Evolutionary conservation across 805 yeast species (phyloP), one percentile per base, ranked within the genome.

Genomic region (Ogataea saltuana): DNA sequence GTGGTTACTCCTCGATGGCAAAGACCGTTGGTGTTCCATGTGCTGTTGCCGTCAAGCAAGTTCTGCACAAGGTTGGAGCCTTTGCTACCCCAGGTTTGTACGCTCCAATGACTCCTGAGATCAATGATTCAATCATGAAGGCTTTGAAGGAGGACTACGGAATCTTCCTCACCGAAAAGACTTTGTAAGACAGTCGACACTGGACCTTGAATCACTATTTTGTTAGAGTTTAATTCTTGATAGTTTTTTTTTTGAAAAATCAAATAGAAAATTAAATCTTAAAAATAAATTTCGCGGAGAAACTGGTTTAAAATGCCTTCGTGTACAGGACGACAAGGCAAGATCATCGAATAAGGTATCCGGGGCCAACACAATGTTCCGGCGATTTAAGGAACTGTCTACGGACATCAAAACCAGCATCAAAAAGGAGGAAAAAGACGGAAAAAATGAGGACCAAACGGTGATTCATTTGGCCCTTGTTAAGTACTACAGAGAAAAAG

Each of bases 1-100:
- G 90, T 48, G 91, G 93, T 42, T 93, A 91, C 82, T 85, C 96
- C 30, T 90, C 98, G 26, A 93, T 93, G 99, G 99, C 99, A 55
- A 90, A 91, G 67, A 80, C 88, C 53, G 99, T 93, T 43, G 99
- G 99, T 74, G 91, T 89, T 51, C 99, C 99, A 55, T 91, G 96
- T 72, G 97, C 97, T 42, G 95, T 93, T 65, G 99, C 98, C 22
- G 76, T 85, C 46, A 80, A 81, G 71, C 84, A 86, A 69, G 85
- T 93, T 50, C 76, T 93, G 59, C 80, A 85, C 55, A 34, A 34
- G 29, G 21, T 10, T 16, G 97, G 97, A 54, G 79, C 83, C 45
- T 74, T 77, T 55, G 75, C 76, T 57, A 78, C 74, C 49, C 87
- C 88, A 44, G 99, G 99, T 57, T 76, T 93, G 64, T 75, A 82